These are phyloP conservation scores for Metschnikowia borealis DNA, from an alignment of 805 yeast species.

Conservation along the genomic window DNA sequence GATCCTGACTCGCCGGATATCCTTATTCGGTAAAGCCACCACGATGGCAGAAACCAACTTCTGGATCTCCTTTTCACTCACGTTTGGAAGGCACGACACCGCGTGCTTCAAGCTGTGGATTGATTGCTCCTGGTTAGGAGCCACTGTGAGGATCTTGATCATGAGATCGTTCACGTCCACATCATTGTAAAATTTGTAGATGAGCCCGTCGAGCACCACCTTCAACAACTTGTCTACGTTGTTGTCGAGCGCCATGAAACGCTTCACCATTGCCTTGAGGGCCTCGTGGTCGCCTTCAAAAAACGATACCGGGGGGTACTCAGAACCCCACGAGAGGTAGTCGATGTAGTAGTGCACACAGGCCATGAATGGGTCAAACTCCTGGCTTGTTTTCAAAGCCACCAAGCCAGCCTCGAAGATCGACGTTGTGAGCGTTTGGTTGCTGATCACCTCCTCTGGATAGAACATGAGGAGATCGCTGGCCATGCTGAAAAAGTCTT, in stretches of 20 bases:
- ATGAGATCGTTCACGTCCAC: slow-evolving; percentile 75
- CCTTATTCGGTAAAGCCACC: slow-evolving; percentile 62
- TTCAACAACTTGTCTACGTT: slow-evolving; percentile 57
- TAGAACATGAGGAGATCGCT: slow-evolving; percentile 73
- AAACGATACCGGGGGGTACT: slow-evolving; percentile 73
- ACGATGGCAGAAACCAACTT: slow-evolving; percentile 56
- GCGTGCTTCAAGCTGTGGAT: slow-evolving; percentile 61
- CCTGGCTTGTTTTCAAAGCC: slow-evolving; percentile 50
- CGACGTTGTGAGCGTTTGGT: slow-evolving; percentile 45
- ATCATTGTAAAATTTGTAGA: slow-evolving; percentile 67
- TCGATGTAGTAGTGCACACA: slow-evolving; percentile 78
- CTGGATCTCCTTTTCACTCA: slow-evolving; percentile 62
- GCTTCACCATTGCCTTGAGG: slow-evolving; percentile 52
- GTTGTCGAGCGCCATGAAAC: slow-evolving; percentile 37
- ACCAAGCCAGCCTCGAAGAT: slow-evolving; percentile 57
- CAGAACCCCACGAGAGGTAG: slow-evolving; percentile 78
- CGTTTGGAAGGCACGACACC: slow-evolving; percentile 56
- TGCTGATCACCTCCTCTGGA: slow-evolving; percentile 49
- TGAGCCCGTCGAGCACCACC: slow-evolving; percentile 59
- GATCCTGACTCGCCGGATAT: slow-evolving; percentile 68
- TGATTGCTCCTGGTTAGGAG: slow-evolving; percentile 43
- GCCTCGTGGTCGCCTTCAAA: slow-evolving; percentile 38
- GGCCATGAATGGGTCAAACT: slow-evolving; percentile 66
- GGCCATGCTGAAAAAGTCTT: slow-evolving; percentile 82
- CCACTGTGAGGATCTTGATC: slow-evolving; percentile 53